Evolutionary conservation across 495 filamentous ascomycete genomes (phyloP).

Genomic region (Podospora fimiseda): DNA sequence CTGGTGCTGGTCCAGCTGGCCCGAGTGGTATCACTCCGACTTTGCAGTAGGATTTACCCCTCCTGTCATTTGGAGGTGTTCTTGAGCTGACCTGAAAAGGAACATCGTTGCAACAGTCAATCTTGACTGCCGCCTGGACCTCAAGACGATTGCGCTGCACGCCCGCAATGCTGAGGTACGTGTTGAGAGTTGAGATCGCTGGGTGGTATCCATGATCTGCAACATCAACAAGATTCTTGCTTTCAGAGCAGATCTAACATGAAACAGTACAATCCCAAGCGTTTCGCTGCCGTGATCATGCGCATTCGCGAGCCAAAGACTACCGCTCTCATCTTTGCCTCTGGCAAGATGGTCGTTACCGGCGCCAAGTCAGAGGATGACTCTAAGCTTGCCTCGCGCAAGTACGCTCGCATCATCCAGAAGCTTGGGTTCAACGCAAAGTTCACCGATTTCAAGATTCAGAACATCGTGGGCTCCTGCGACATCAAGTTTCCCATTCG

Average conservation of each 20-base stretch:
- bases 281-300: conserved; percentile 99
- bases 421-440: conserved; percentile 99
- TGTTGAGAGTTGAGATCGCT: conserved; percentile 10
- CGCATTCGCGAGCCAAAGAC: conserved; percentile 99
- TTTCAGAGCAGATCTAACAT: conserved; percentile 34
- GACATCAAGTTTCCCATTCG: conserved; percentile 99
- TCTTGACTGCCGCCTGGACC: conserved; percentile 92
- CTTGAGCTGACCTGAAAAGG: conserved; percentile 67
- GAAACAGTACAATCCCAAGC: conserved; percentile 52
- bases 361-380: conserved; percentile 98
- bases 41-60: conserved; percentile 82
- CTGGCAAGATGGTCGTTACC: conserved; percentile 99
- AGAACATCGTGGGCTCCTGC: conserved; percentile 98
- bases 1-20: conserved; percentile 67
- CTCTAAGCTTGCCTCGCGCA: conserved; percentile 91
- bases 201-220: conserved; percentile 29
- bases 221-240: conserved; percentile 28
- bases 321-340: conserved; percentile 94
- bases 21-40: conserved; percentile 88
- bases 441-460: conserved; percentile 99
- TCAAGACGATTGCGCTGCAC: conserved; percentile 98
- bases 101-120: conserved; percentile 99
- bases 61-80: conserved; percentile 22
- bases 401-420: conserved; percentile 99
- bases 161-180: conserved; percentile 84